Evolutionary conservation across 192 early-diverging fungal species (phyloP), one percentile per base, ranked within the genome.

Genomic region (Linnemannia schmuckeri): DNA sequence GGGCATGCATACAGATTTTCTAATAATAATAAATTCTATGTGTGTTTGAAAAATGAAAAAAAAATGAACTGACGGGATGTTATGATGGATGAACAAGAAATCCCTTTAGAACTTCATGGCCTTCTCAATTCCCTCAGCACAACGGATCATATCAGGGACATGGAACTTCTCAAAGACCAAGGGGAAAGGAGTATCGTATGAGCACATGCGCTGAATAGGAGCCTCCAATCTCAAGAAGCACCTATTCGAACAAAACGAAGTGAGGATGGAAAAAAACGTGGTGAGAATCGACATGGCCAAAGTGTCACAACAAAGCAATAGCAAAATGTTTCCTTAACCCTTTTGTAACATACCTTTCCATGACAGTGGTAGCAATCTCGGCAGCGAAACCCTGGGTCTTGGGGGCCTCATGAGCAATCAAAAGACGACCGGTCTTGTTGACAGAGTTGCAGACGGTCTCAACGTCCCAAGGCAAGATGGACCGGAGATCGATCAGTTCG

Each of bases 391-490:
- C 98, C 54, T 92, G 92, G 0, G 96, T 98, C 63, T 93, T 90
- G 30, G 97, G 97, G 4, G 98, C 98, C 89, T 99, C 98, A 77
- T 99, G 98, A 4, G 97, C 93, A 83, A 99, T 93, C 44, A 99
- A 90, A 12, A 98, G 88, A 6, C 98, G 92, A 20, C 98, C 98
- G 9, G 98, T 99, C 89, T 96, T 97, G 88, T 94, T 96, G 4
- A 99, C 98, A 49, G 97, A 98, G 87, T 96, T 93, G 33, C 89
- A 94, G 6, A 99, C 92, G 3, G 97, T 97, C 47, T 98, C 97
- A 27, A 93, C 91, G 87, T 99, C 98, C 93, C 96, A 98, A 9
- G 98, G 98, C 42, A 95, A 81, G 73, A 99, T 96, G 0, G 96
- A 94, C 33, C 97, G 92, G 72, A 99, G 88, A 86, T 99, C 98